Percentiles rank a stretch among this genome's conserved stretches.
phyloP scores from a whole-genome alignment of 768 basidiomycete genomes.

The Leccinum incarnatum region DNA sequence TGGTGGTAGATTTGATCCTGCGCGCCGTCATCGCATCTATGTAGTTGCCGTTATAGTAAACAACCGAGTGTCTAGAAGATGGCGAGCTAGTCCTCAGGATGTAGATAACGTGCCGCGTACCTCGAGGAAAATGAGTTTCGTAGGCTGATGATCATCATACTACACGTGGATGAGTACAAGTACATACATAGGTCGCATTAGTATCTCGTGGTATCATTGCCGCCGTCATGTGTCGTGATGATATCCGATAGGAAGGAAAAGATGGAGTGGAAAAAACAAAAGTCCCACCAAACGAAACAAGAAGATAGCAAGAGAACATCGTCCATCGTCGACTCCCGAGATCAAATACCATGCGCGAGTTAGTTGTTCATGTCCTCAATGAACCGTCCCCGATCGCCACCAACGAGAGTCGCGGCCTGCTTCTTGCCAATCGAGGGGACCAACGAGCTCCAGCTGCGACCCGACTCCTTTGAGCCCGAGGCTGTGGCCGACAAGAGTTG shows the following conservation, averaged over 20 bases:
- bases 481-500: conserved; percentile 53
- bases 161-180: background rate
- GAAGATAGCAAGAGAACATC: background rate
- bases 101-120: background rate
- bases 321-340: background rate
- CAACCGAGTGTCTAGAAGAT: background rate
- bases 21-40: too few relatives aligned
- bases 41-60: background rate
- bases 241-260: background rate
- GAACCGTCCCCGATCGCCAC: conserved; percentile 6
- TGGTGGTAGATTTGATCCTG: too few relatives aligned
- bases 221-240: background rate
- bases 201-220: background rate
- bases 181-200: background rate
- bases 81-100: background rate
- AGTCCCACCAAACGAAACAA: background rate
- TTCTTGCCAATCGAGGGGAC: conserved; percentile 1
- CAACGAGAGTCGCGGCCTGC: conserved; percentile 10
- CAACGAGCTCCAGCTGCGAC: conserved; percentile 19
- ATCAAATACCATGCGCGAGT: background rate
- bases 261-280: background rate
- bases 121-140: background rate
- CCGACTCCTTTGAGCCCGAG: conserved; percentile 38
- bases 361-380: background rate
- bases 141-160: background rate